Base-by-base conservation (phyloP, 1,139 yeast genomes). In the Pneumocystis wakefieldiae region DNA sequence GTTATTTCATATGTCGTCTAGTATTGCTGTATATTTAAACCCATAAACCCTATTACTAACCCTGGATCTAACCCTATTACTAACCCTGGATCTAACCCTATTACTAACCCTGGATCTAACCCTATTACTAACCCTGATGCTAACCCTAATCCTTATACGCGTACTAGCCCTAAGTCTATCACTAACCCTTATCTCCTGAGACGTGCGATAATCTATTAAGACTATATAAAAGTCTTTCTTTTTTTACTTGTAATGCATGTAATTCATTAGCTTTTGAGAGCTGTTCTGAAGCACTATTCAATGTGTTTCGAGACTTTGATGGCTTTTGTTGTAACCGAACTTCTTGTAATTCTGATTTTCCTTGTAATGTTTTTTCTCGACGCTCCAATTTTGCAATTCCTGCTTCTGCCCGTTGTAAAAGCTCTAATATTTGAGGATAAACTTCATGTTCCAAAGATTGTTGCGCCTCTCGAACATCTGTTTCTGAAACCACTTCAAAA, bases 401-500 rank as follows among this genome's bases (percentile, higher is more conserved):
- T 19, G 53, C 57, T 19, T 64, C 66, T 38, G 66, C 66, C 7
- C 66, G 59, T 19, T 57, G 32, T 15, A 64, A 57, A 28, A 64
- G 41, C 19, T 38, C 65, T 29, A 59, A 55, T 60, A 62, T 48
- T 53, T 60, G 61, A 2, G 66, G 66, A 17, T 53, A 62, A 36
- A 64, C 39, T 19, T 64, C 66, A 8, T 62, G 63, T 28, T 36
- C 37, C 15, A 64, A 38, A 5, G 36, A 62, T n/a, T 42, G 61
- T 12, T 42, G 63, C 4, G 66, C 66, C 17, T 61, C 63, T 5
- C 19, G 5, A 12, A 64, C 58, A 14, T 63, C 61, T 12, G 63
- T 38, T 38, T 65, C 64, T 1, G 67, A 48, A 32, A 64, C 35
- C 28, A 65, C 55, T 29, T 62, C 64, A 53, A 65, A 65, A 42